A percentile compares a stretch with the other conserved stretches of the same genome.
Evolutionary conservation across 768 basidiomycete genomes (phyloP).

Genomic region (Tulasnella sp.): DNA sequence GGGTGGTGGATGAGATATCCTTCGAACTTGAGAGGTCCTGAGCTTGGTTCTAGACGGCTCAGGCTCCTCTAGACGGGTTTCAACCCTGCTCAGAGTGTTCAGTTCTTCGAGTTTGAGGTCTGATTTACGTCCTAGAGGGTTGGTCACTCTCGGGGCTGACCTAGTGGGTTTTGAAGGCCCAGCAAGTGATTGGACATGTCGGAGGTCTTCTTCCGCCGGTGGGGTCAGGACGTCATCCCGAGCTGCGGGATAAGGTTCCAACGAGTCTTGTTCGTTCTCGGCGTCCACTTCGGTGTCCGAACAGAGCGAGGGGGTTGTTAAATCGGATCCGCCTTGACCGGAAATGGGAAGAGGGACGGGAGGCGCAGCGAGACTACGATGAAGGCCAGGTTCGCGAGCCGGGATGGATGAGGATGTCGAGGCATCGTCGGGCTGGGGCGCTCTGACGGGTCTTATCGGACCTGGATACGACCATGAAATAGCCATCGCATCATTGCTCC

Average conservation of each 20-base stretch:
- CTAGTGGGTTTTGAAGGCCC: neutral
- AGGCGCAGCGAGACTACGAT: constrained; percentile 1
- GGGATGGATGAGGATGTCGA: neutral
- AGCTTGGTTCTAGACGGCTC: neutral
- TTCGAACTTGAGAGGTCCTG: neutral
- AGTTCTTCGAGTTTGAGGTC: neutral
- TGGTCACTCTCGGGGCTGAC: neutral
- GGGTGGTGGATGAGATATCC: neutral
- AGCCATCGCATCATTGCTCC: neutral
- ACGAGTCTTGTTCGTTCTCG: constrained; percentile 1
- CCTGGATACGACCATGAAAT: constrained; percentile 5
- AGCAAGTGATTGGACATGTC: neutral
- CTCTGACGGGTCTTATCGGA: neutral
- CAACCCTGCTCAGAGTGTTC: neutral
- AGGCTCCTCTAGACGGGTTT: neutral
- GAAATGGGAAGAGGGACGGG: neutral
- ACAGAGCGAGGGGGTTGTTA: constrained; percentile 14
- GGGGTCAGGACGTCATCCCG: constrained; percentile 4
- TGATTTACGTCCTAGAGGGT: neutral
- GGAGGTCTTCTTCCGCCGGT: neutral
- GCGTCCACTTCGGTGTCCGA: constrained; percentile 16
- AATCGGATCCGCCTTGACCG: constrained; percentile 1
- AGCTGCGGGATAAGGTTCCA: neutral
- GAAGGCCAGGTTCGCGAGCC: neutral
- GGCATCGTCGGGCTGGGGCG: neutral